Percentiles rank a stretch among this genome's conserved stretches.
Conservation (phyloP, 108 stramenopile species). For the Hondaea fermentalgiana region DNA sequence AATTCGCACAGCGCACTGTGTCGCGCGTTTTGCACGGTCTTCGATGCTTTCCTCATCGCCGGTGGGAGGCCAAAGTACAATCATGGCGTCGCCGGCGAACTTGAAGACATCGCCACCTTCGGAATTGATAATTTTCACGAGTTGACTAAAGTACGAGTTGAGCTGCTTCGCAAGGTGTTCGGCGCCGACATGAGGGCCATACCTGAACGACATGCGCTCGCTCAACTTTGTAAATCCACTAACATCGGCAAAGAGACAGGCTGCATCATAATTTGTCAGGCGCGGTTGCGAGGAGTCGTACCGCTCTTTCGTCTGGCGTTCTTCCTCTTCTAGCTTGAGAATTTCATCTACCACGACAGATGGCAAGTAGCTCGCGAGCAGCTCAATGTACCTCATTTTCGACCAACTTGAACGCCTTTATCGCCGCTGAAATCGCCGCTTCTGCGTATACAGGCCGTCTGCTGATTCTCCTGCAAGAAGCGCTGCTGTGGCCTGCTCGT, state of each 20-base stretch:
- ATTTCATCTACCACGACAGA: constrained; percentile 25
- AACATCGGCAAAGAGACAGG: constrained; percentile 51
- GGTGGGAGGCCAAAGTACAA: constrained; percentile 49
- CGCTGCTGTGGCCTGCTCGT: too few species aligned
- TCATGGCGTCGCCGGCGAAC: constrained; percentile 55
- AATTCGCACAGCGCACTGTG: constrained; percentile 45
- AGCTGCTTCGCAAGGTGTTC: constrained; percentile 47
- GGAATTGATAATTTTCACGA: constrained; percentile 44
- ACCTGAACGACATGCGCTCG: constrained; percentile 40
- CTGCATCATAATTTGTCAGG: constrained; percentile 38
- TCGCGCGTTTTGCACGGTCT: constrained; percentile 33
- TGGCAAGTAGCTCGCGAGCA: constrained; percentile 36
- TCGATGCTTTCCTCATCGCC: constrained; percentile 22
- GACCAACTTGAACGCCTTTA: too few species aligned
- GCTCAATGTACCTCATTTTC: constrained; percentile 31
- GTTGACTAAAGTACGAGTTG: constrained; percentile 51
- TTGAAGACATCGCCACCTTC: constrained; percentile 59
- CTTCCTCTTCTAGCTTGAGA: neutral
- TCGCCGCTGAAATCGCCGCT: too few species aligned
- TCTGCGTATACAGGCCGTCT: too few species aligned
- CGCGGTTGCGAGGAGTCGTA: neutral
- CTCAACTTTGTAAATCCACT: constrained; percentile 44
- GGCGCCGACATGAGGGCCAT: constrained; percentile 32
- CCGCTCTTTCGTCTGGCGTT: neutral
- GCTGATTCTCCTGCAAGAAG: too few species aligned